phyloP scores from a whole-genome alignment of 2,329 filamentous ascomycete species.

The Calycina herbarum region DNA sequence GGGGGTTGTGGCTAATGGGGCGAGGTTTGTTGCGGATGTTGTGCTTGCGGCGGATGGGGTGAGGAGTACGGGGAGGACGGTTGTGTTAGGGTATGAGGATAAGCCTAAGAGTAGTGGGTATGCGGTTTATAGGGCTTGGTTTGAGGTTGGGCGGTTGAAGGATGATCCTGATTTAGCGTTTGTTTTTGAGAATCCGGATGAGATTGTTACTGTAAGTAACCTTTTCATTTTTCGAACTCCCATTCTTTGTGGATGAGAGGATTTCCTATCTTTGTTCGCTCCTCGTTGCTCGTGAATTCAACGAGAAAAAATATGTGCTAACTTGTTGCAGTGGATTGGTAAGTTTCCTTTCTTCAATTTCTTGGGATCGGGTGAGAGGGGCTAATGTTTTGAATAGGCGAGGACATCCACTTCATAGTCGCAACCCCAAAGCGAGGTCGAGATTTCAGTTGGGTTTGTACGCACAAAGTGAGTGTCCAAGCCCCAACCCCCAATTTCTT shows the following conservation, averaged over 20 bases:
- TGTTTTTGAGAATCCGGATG: constrained; percentile 46
- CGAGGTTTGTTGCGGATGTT: constrained; percentile 44
- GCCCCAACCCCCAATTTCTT: neutral
- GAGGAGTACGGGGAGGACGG: constrained; percentile 34
- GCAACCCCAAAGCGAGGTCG: constrained; percentile 53
- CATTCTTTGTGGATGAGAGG: no score
- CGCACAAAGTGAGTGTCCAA: constrained; percentile 43
- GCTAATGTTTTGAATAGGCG: constrained; percentile 22
- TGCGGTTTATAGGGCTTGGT: constrained; percentile 45
- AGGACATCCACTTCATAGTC: constrained; percentile 53
- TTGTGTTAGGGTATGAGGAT: constrained; percentile 42
- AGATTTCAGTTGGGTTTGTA: constrained; percentile 56
- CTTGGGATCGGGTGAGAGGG: no score
- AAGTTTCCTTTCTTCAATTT: neutral
- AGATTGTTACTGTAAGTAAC: constrained; percentile 42
- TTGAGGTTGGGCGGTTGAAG: constrained; percentile 37
- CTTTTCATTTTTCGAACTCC: no score
- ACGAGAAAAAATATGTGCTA: no score
- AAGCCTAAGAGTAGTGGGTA: constrained; percentile 45
- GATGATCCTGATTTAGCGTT: constrained; percentile 37
- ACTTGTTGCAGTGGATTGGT: constrained; percentile 46
- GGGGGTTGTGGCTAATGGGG: constrained; percentile 50
- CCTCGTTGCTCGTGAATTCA: no score
- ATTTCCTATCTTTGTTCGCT: no score
- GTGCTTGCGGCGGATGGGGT: constrained; percentile 45